phyloP scores from a whole-genome alignment of 2,329 filamentous ascomycete genomes.

The Fusarium piperis region DNA sequence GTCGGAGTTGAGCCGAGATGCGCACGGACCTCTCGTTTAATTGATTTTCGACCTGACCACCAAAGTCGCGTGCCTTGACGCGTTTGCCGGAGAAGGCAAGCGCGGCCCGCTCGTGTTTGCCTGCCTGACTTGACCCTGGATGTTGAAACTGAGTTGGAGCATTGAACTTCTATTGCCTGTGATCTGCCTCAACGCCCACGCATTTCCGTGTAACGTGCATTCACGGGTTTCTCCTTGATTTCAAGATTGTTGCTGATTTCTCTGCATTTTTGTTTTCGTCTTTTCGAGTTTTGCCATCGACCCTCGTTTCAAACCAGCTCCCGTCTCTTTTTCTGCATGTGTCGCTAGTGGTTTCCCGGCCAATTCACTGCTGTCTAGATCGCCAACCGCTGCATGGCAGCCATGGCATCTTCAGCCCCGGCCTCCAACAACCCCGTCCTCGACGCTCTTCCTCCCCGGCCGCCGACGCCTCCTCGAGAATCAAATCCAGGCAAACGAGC shows the following conservation, averaged over 20 bases:
- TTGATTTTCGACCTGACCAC: constrained; percentile 35
- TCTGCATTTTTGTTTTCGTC: neutral
- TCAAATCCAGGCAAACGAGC: constrained; percentile 52
- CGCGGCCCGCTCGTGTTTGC: constrained; percentile 32
- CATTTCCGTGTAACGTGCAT: neutral
- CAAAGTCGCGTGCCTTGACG: constrained; percentile 32
- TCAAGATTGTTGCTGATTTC: neutral
- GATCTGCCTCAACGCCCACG: constrained; percentile 22
- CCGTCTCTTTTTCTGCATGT: constrained; percentile 31
- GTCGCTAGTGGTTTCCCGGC: constrained; percentile 37
- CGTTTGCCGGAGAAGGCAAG: constrained; percentile 36
- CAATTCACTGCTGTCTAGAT: constrained; percentile 51
- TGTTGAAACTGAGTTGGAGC: constrained; percentile 17
- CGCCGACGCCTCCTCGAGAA: constrained; percentile 75
- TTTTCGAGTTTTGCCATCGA: constrained; percentile 4
- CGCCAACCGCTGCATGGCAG: constrained; percentile 51
- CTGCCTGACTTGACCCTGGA: constrained; percentile 8
- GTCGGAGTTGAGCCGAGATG: neutral
- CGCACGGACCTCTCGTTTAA: constrained; percentile 39
- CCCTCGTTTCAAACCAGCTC: neutral
- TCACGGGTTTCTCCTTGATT: neutral
- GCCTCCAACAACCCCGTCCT: constrained; percentile 51
- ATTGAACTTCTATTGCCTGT: constrained; percentile 1
- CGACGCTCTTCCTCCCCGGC: constrained; percentile 65
- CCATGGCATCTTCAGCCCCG: constrained; percentile 55